Evolutionary conservation across 495 filamentous ascomycete species (phyloP).

Genomic region (Aspergillus bridgeri): DNA sequence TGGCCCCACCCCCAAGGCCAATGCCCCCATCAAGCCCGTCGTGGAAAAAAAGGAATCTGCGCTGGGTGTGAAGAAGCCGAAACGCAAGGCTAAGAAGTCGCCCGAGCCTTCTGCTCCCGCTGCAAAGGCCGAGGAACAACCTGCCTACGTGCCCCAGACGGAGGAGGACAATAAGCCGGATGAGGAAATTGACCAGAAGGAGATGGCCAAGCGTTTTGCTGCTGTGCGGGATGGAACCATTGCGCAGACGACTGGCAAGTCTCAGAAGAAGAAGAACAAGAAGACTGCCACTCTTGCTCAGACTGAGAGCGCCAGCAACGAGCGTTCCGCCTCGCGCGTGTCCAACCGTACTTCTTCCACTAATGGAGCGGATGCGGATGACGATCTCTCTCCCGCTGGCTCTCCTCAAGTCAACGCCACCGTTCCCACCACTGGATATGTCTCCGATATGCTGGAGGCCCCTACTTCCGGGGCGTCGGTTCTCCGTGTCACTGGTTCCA

Average conservation of each 20-base stretch:
- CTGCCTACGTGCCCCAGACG: conserved; percentile 36
- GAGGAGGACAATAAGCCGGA: conserved; percentile 48
- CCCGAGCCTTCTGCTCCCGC: conserved; percentile 27
- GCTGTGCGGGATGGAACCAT: conserved; percentile 62
- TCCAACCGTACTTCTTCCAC: conserved; percentile 63
- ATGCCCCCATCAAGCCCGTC: conserved; percentile 26
- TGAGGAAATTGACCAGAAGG: conserved; percentile 61
- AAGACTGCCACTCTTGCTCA: conserved; percentile 31
- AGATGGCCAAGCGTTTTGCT: conserved; percentile 69
- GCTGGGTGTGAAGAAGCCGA: conserved; percentile 39
- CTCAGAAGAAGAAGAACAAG: conserved; percentile 58
- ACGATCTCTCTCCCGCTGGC: conserved; percentile 64
- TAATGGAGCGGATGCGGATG: conserved; percentile 76
- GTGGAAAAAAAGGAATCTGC: conserved; percentile 36
- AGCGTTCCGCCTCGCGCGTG: conserved; percentile 43
- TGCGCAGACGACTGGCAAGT: conserved; percentile 38
- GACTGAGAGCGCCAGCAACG: conserved; percentile 32
- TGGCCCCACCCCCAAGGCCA: conserved; percentile 34
- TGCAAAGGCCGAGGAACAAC: conserved; percentile 34
- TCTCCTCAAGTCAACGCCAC: conserved; percentile 56
- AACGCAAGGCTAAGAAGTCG: conserved; percentile 37
- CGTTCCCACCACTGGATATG: conserved; percentile 52
- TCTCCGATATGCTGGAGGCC: conserved; percentile 86
- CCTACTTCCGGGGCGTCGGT: conserved; percentile 65
- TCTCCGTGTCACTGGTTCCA: conserved; percentile 66